Evolutionary conservation across 305 asterid genomes (phyloP).

Genomic region (Stenogyne calaminthoides): DNA sequence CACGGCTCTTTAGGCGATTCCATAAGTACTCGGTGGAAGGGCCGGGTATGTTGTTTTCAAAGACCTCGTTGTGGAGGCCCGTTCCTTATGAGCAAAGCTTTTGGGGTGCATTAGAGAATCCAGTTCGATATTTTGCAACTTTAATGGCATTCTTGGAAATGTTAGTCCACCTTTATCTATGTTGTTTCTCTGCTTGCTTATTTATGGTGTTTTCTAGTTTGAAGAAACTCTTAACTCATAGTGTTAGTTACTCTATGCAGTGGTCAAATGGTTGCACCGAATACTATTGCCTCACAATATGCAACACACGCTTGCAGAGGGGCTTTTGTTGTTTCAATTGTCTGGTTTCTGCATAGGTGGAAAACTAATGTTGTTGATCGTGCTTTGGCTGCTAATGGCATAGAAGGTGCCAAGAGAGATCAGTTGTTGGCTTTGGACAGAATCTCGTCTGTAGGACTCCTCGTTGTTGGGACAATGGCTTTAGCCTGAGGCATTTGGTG

Average conservation of each 20-base stretch:
- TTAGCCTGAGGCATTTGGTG: constrained; percentile 94
- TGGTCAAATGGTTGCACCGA: constrained; percentile 81
- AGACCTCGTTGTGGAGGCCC: constrained; percentile 64
- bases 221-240: constrained; percentile 21
- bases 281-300: constrained; percentile 58
- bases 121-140: constrained; percentile 68
- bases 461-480: constrained; percentile 75
- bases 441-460: constrained; percentile 76
- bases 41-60: constrained; percentile 59
- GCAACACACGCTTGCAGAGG: constrained; percentile 76
- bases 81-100: constrained; percentile 88
- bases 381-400: constrained; percentile 54
- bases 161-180: constrained; percentile 44
- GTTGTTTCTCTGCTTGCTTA: not conserved
- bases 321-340: constrained; percentile 66
- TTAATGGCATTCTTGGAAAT: constrained; percentile 76
- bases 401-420: constrained; percentile 56
- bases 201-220: not conserved
- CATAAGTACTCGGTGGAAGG: constrained; percentile 71
- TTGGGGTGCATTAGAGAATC: constrained; percentile 92
- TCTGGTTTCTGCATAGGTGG: constrained; percentile 93
- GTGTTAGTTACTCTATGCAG: constrained; percentile 40
- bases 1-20: constrained; percentile 67
- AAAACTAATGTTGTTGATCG: constrained; percentile 71
- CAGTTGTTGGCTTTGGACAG: constrained; percentile 66